These are phyloP conservation scores for Exophiala sideris DNA, from an alignment of 2,329 filamentous ascomycete species.

Conservation along the genomic window DNA sequence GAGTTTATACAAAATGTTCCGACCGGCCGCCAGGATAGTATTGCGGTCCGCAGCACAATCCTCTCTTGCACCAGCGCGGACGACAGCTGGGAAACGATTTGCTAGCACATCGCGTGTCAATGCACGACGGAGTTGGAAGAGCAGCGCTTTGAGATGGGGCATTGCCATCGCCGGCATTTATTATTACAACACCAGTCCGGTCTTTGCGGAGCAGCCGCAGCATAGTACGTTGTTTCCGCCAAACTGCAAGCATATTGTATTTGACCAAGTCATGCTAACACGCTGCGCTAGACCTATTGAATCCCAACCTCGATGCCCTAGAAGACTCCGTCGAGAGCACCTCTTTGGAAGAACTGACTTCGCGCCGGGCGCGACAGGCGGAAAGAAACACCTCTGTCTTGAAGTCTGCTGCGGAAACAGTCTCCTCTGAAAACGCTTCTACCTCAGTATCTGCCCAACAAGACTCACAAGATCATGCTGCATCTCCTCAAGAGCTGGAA, in stretches of 20 bases:
- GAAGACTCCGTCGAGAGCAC: constrained; percentile 19
- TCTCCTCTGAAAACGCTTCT: constrained; percentile 21
- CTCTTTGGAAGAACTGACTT: constrained; percentile 25
- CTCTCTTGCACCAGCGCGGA: constrained; percentile 17
- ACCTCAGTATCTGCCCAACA: constrained; percentile 16
- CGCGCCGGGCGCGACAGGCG: constrained; percentile 30
- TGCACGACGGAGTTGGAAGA: constrained; percentile 78
- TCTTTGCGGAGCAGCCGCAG: constrained; percentile 77
- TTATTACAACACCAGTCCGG: constrained; percentile 86
- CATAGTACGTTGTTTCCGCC: constrained; percentile 55
- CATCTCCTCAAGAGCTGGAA: constrained; percentile 58
- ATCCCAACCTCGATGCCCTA: constrained; percentile 24
- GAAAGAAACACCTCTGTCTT: constrained; percentile 52
- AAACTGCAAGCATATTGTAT: not conserved
- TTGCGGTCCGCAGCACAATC: constrained; percentile 34
- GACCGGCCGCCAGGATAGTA: constrained; percentile 46
- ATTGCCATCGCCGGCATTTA: constrained; percentile 75
- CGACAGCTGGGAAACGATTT: constrained; percentile 40
- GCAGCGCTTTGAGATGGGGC: constrained; percentile 67
- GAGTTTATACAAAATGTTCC: constrained; percentile 46
- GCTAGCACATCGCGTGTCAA: constrained; percentile 59
- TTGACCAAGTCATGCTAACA: constrained; percentile 3
- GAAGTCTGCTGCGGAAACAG: constrained; percentile 30
- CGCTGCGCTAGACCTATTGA: constrained; percentile 24
- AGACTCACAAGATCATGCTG: constrained; percentile 24